These are phyloP conservation scores for Candolleomyces eurysporus DNA, from an alignment of 768 basidiomycete species.

Conservation along the genomic window DNA sequence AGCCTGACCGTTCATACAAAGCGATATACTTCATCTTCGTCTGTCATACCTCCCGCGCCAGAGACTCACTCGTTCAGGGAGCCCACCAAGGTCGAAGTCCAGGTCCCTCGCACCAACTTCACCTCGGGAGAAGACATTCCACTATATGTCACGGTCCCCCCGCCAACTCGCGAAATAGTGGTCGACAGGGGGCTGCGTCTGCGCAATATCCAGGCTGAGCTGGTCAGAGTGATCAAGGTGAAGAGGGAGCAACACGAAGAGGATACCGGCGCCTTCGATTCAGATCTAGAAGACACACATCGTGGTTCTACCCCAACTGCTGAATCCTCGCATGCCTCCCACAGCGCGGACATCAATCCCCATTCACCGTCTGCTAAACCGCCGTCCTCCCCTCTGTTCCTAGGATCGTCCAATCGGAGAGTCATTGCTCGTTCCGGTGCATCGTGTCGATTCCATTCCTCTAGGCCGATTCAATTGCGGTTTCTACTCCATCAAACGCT, in stretches of 20 bases:
- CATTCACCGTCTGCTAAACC: slow-evolving; percentile 36
- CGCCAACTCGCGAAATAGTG: slow-evolving; percentile 67
- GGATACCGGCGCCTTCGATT: slow-evolving; percentile 30
- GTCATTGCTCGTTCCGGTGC: slow-evolving; percentile 86
- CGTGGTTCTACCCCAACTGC: slow-evolving; percentile 17
- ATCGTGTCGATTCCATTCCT: slow-evolving; percentile 85
- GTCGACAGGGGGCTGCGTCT: slow-evolving; percentile 69
- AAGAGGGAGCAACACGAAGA: slow-evolving; percentile 44
- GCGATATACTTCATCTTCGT: slow-evolving; percentile 67
- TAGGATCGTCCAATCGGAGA: slow-evolving; percentile 44
- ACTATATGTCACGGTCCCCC: slow-evolving; percentile 76
- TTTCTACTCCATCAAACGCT: slow-evolving; percentile 74
- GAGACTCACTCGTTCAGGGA: slow-evolving; percentile 54
- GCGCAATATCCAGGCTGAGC: slow-evolving; percentile 78
- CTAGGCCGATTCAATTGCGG: slow-evolving; percentile 69
- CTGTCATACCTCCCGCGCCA: slow-evolving; percentile 55
- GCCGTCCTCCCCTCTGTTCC: slow-evolving; percentile 36
- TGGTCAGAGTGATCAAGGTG: slow-evolving; percentile 65
- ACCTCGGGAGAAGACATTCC: slow-evolving; percentile 72
- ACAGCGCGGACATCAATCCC: slow-evolving; percentile 25
- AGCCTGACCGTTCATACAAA: slow-evolving; percentile 67
- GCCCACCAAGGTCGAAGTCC: slow-evolving; percentile 67
- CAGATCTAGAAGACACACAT: slow-evolving; percentile 21
- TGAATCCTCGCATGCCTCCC: slow-evolving; percentile 6
- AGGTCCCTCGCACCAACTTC: slow-evolving; percentile 73